Percentiles rank a stretch among this genome's conserved stretches.
phyloP scores from a whole-genome alignment of 2,329 filamentous ascomycete species.

The Ophiostoma sp. region DNA sequence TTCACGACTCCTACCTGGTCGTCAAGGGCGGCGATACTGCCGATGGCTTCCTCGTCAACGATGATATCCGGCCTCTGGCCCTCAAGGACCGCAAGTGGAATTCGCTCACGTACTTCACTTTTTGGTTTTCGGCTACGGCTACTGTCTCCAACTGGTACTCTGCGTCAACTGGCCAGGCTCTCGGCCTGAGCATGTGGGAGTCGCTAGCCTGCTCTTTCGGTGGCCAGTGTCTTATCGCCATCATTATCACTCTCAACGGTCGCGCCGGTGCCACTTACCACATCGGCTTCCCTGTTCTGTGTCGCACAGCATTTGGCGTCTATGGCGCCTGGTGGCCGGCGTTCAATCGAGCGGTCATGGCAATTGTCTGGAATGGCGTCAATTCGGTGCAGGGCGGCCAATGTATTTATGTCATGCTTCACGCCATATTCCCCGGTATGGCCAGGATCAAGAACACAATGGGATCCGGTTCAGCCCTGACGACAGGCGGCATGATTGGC shows the following conservation, averaged over 20 bases:
- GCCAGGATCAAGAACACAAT: slow-evolving; percentile 36
- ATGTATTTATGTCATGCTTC: slow-evolving; percentile 36
- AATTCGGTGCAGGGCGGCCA: slow-evolving; percentile 22
- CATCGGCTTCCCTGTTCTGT: slow-evolving; percentile 40
- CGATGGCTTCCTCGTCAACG: slow-evolving; percentile 13
- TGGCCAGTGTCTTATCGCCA: slow-evolving; percentile 40
- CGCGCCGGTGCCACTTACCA: slow-evolving; percentile 34
- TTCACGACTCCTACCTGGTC: slow-evolving; percentile 10
- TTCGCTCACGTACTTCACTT: slow-evolving; percentile 38
- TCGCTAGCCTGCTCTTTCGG: slow-evolving; percentile 39
- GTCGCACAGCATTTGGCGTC: slow-evolving; percentile 41
- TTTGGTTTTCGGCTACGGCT: slow-evolving; percentile 41
- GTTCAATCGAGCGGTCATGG: slow-evolving; percentile 42
- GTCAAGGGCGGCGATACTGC: slow-evolving; percentile 3
- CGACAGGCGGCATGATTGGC: slow-evolving; percentile 21
- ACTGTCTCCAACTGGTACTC: slow-evolving; percentile 39
- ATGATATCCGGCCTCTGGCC: slow-evolving; percentile 14
- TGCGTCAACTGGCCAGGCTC: slow-evolving; percentile 34
- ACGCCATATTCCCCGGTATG: slow-evolving; percentile 40
- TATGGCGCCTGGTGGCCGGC: slow-evolving; percentile 40
- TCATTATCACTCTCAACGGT: slow-evolving; percentile 40
- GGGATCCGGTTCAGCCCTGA: slow-evolving; percentile 22
- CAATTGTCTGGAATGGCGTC: slow-evolving; percentile 30
- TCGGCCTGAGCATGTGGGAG: slow-evolving; percentile 48
- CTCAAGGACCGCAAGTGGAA: slow-evolving; percentile 39